Conservation (phyloP, 2,329 filamentous ascomycete genomes). For the Aureobasidium leucospermi region DNA sequence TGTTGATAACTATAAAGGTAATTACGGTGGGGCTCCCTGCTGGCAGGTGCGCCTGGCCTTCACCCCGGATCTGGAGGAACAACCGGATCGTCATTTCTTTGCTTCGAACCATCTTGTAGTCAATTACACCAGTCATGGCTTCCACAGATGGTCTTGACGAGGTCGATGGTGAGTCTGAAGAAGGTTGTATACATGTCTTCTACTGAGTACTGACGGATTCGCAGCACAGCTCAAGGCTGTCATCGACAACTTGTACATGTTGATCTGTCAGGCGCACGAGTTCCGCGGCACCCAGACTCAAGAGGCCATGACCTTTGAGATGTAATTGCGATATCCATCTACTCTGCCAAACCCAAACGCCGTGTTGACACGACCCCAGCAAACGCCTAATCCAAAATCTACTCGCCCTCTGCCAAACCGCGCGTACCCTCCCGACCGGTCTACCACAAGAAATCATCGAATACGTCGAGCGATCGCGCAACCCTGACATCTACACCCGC, state of each 20-base stretch:
- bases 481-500: constrained; percentile 60
- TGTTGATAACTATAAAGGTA: constrained; percentile 2
- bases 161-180: constrained; percentile 23
- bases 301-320: constrained; percentile 50
- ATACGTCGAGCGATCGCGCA: constrained; percentile 56
- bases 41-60: constrained; percentile 1
- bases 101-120: background rate
- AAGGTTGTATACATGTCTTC: background rate
- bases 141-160: constrained; percentile 26
- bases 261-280: constrained; percentile 52
- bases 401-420: constrained; percentile 43
- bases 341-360: background rate
- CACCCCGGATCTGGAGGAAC: background rate
- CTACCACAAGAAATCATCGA: constrained; percentile 56
- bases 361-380: background rate
- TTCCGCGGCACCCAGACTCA: constrained; percentile 52
- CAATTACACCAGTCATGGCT: background rate
- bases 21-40: background rate
- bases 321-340: constrained; percentile 33
- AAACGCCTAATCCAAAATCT: constrained; percentile 45
- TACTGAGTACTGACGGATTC: background rate
- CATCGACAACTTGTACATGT: constrained; percentile 55
- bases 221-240: constrained; percentile 51
- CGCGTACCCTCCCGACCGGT: constrained; percentile 43
- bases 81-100: background rate